These are phyloP conservation scores for Blastobotrys robertii DNA, from an alignment of 805 yeast species.

Conservation along the genomic window DNA sequence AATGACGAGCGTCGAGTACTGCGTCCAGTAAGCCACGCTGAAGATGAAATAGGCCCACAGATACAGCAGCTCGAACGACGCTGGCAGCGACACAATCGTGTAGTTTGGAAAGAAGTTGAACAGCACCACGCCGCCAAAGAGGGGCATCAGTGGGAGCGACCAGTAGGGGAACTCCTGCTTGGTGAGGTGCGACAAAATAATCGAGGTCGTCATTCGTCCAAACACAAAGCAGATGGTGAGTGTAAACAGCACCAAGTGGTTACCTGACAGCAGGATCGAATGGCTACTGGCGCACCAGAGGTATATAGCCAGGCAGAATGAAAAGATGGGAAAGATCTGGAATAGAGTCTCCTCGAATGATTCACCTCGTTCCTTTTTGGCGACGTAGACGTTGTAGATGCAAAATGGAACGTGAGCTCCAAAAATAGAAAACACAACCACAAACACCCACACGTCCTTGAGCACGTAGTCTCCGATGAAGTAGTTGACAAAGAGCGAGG, in stretches of 20 bases:
- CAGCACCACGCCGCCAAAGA: conserved; percentile 26
- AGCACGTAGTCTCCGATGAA: conserved; percentile 7
- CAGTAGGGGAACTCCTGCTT: conserved; percentile 66
- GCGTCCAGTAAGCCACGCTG: conserved; percentile 62
- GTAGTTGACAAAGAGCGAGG: conserved; percentile 8
- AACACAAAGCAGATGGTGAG: conserved; percentile 73
- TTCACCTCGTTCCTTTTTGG: conserved; percentile 24
- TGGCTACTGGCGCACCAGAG: conserved; percentile 37
- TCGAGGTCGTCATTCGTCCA: conserved; percentile 57
- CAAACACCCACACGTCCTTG: conserved; percentile 21
- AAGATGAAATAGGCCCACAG: conserved; percentile 48
- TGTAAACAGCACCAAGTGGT: conserved; percentile 61
- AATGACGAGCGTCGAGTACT: conserved; percentile 58
- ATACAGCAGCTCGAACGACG: conserved; percentile 29
- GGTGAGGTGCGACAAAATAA: conserved; percentile 79
- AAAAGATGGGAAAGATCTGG: conserved; percentile 63
- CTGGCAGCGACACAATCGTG: conserved; percentile 32
- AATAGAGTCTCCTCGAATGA: conserved; percentile 29
- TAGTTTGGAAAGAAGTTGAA: conserved; percentile 39
- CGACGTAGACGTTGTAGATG: conserved; percentile 38
- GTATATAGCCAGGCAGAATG: conserved; percentile 41
- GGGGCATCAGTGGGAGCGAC: conserved; percentile 53
- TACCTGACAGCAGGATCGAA: conserved; percentile 35
- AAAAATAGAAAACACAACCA: conserved; percentile 29
- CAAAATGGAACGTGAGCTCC: conserved; percentile 58